These are phyloP conservation scores for Alternaria incomplexa DNA, from an alignment of 2,329 filamentous ascomycete species.

Conservation along the genomic window DNA sequence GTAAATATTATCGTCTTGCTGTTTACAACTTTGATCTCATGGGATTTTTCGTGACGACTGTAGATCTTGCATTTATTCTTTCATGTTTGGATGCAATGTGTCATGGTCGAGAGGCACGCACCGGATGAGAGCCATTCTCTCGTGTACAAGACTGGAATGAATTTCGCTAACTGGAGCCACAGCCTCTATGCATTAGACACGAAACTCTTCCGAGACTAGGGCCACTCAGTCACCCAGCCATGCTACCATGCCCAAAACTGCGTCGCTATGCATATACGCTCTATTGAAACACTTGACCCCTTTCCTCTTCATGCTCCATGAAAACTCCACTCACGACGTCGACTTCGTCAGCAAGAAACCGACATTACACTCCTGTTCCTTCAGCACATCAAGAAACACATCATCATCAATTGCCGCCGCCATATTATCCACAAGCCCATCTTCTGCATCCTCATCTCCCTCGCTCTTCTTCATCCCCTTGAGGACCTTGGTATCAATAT, in stretches of 20 bases:
- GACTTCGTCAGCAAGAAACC: slow-evolving; percentile 59
- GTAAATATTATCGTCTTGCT: background rate
- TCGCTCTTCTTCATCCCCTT: slow-evolving; percentile 10
- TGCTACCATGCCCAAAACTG: background rate
- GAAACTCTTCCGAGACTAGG: background rate
- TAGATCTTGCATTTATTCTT: background rate
- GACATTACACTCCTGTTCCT: slow-evolving; percentile 53
- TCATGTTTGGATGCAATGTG: background rate
- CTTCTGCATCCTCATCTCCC: background rate
- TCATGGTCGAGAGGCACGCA: background rate
- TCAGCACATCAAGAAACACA: slow-evolving; percentile 56
- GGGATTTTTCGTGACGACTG: too few relatives aligned
- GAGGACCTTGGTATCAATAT: slow-evolving; percentile 53
- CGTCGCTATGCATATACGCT: slow-evolving; percentile 4
- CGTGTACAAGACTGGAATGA: background rate
- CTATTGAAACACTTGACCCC: background rate
- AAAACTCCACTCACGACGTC: slow-evolving; percentile 9
- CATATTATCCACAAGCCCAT: slow-evolving; percentile 35
- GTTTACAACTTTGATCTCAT: too few relatives aligned
- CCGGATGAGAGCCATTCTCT: background rate
- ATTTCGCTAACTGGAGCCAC: background rate
- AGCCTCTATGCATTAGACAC: background rate
- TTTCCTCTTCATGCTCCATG: background rate
- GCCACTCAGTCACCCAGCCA: background rate
- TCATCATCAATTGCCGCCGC: slow-evolving; percentile 57